Percentiles rank a stretch among this genome's conserved stretches.
Conservation (phyloP, 345 rosid species). For the Camelina neglecta region DNA sequence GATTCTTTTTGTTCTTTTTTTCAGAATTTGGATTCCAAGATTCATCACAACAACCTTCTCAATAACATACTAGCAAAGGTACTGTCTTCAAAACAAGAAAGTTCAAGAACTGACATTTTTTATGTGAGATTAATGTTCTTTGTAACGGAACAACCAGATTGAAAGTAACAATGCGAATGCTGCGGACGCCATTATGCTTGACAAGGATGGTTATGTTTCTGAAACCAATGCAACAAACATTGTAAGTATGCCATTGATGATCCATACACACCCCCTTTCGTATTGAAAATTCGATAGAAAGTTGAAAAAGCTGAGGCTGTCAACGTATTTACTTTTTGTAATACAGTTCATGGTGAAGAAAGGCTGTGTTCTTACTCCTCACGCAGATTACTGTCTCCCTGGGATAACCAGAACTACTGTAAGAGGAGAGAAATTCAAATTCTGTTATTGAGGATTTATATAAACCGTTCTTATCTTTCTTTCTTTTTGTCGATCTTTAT, state of each 20-base stretch:
- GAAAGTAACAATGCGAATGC: constrained; percentile 83
- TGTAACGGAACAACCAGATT: constrained; percentile 48
- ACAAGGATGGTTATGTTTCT: constrained; percentile 88
- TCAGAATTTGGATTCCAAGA: constrained; percentile 95
- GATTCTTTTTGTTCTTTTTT: constrained; percentile 8
- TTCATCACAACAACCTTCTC: constrained; percentile 93
- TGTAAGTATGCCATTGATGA: constrained; percentile 51
- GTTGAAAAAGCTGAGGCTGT: not conserved
- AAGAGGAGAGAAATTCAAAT: constrained; percentile 37
- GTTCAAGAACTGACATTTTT: not conserved
- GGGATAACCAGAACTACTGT: constrained; percentile 90
- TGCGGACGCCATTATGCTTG: constrained; percentile 88
- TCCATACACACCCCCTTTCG: too few relatives aligned
- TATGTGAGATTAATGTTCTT: not conserved
- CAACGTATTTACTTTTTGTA: not conserved
- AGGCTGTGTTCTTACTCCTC: constrained; percentile 81
- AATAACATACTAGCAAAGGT: constrained; percentile 96
- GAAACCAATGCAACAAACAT: constrained; percentile 96
- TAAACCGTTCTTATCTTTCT: not conserved
- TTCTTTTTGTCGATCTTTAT: not conserved
- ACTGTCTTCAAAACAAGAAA: constrained; percentile 27
- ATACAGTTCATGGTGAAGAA: constrained; percentile 85
- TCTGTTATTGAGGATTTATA: not conserved
- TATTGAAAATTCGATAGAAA: too few relatives aligned
- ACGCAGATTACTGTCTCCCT: constrained; percentile 93